A percentile compares a stretch with the other conserved stretches of the same genome.
phyloP scores from a whole-genome alignment of 129 eudicot genomes.

The Flaveria robusta region DNA sequence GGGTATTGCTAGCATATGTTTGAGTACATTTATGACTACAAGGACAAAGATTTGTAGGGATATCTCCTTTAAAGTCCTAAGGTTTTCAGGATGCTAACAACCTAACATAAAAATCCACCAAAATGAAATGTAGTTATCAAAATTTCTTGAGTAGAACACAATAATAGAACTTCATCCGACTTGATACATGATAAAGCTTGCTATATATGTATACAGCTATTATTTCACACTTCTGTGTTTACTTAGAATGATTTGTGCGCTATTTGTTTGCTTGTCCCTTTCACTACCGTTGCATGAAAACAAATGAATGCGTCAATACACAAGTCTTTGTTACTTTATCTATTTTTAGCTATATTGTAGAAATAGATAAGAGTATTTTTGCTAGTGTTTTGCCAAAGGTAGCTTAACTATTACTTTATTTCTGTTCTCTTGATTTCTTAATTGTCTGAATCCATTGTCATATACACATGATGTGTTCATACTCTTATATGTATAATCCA shows the following conservation, averaged over 20 bases:
- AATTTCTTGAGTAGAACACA: conserved; percentile 23
- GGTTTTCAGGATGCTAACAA: conserved; percentile 32
- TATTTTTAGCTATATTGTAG: conserved; percentile 23
- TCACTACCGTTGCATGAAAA: conserved; percentile 29
- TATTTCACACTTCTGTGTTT: conserved; percentile 32
- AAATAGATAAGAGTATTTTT: background rate
- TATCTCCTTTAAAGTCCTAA: conserved; percentile 17
- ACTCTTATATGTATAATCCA: background rate
- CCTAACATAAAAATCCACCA: conserved; percentile 26
- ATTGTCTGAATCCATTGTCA: conserved; percentile 12
- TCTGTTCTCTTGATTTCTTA: background rate
- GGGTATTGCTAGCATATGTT: conserved; percentile 14
- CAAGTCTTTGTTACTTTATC: conserved; percentile 27
- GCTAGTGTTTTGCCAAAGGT: conserved; percentile 26
- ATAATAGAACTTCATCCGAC: conserved; percentile 21
- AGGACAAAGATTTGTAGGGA: conserved; percentile 23
- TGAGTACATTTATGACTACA: conserved; percentile 1
- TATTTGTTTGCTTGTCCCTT: conserved; percentile 32
- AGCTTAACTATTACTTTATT: conserved; percentile 21
- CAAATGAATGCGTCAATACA: conserved; percentile 1
- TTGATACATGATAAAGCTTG: conserved; percentile 20
- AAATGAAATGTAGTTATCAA: conserved; percentile 25
- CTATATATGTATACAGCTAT: conserved; percentile 31
- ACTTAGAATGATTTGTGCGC: conserved; percentile 26
- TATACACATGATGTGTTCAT: conserved; percentile 5